Conservation (phyloP, 2,329 filamentous ascomycete genomes). For the Fusarium proliferatum region DNA sequence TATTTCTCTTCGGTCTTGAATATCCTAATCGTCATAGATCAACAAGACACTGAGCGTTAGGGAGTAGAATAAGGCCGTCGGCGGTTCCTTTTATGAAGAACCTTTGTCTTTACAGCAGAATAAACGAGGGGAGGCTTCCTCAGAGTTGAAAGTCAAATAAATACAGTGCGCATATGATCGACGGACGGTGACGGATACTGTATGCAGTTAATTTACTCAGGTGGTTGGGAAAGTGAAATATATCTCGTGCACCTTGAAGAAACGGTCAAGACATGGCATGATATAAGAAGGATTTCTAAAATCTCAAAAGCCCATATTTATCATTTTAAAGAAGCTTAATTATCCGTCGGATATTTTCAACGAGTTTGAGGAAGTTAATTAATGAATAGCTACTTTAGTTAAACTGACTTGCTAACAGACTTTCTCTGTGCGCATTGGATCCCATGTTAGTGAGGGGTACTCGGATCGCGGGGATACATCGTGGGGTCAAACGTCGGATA, state of each 20-base stretch:
- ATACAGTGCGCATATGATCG: not conserved
- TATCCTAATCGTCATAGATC: conserved; percentile 19
- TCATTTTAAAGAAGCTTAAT: not conserved
- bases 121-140: not conserved
- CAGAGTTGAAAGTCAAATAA: not conserved
- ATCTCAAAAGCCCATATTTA: not conserved
- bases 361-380: not conserved
- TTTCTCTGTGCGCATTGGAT: not conserved
- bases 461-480: conserved; percentile 22
- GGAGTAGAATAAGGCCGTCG: conserved; percentile 22
- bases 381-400: not conserved
- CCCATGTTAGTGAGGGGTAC: conserved; percentile 19
- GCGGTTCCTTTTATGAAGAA: conserved; percentile 21
- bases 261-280: not conserved
- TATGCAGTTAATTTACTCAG: not conserved
- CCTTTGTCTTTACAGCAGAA: not conserved
- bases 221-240: conserved; percentile 2
- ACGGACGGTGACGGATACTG: not conserved
- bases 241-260: not conserved
- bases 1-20: conserved; percentile 18
- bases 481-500: conserved; percentile 14
- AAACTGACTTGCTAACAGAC: not conserved
- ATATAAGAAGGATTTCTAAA: not conserved
- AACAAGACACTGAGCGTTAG: conserved; percentile 1
- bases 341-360: not conserved